Base-by-base conservation (phyloP, 148 eudicot species). In the Dianthus caryophyllus region DNA sequence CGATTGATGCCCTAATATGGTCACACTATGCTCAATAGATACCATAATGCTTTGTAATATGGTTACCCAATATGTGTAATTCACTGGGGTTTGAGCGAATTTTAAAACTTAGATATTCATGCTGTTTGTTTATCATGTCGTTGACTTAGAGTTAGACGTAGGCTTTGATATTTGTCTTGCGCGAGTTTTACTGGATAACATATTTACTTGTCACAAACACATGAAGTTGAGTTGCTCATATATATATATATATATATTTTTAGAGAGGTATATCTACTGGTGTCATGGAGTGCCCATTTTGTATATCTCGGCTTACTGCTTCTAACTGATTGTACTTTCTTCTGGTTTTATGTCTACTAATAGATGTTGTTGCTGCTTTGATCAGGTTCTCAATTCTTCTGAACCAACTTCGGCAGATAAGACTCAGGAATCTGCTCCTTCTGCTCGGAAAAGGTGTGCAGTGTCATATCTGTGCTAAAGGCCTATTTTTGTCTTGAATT, bases 371-470 rank as follows among this genome's bases (percentile, higher is more conserved):
- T 53, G 65, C 55, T 70, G 22, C 53, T 47, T 72, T 27, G 30
- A 64, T 73, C 79, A 94, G 99, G 96, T 94, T 74, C 64, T 76
- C 63, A 80, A 92, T 12, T 17, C 51, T 30, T 65, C 83, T 65
- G 88, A 85, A 55, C 83, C 75, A 39, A 79, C 75, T 76, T 67
- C 86, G 69, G 77, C 69, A 21, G 82, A 83, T 71, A 76, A 65
- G 22, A 77, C 74, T 63, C 83, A 71, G 54, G 69, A 75, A 62
- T 73, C 83, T 48, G 41, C 78, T 26, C 64, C 78, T 39, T 36
- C 50, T 9, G 44, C 62, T 9, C 79, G 79, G 38, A 74, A 72
- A 61, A 90, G 87, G 97, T 90, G 66, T 69, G 84, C 36, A 65
- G 27, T 68, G 29, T 53, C 20, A 44, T 49, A n/a, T 44, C 54